A percentile compares a stretch with the other conserved stretches of the same genome.
These are phyloP conservation scores for Mortierella sp. DNA, from an alignment of 371 early-diverging fungal genomes.

Conservation along the genomic window DNA sequence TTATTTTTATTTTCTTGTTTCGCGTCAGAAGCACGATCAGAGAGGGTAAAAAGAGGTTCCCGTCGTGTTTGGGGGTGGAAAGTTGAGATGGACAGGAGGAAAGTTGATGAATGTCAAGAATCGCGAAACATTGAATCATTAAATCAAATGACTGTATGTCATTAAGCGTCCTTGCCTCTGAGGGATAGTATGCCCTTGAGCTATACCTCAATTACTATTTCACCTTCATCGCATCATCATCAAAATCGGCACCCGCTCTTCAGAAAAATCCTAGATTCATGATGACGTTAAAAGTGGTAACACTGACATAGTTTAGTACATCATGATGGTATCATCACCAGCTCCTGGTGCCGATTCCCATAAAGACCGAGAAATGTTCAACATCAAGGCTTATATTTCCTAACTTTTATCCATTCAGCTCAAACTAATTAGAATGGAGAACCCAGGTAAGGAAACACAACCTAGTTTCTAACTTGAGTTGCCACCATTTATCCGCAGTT, in stretches of 20 bases:
- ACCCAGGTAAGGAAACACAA: conserved; percentile 8
- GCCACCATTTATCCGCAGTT: no score
- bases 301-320: not conserved
- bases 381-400: not conserved
- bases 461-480: not conserved
- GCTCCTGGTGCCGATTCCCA: not conserved
- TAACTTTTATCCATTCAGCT: not conserved
- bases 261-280: no score
- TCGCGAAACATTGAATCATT: not conserved
- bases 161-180: no score
- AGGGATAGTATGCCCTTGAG: no score
- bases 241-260: no score
- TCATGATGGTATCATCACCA: not conserved
- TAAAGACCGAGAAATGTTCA: not conserved
- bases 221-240: no score
- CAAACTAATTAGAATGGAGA: conserved; percentile 9
- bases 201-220: no score
- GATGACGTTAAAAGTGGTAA: no score
- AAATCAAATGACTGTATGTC: not conserved
- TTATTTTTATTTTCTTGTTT: not conserved
- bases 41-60: not conserved
- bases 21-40: not conserved
- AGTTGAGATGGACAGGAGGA: not conserved
- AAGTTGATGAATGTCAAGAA: not conserved
- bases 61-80: not conserved